Percentiles rank a stretch among this genome's conserved stretches.
Conservation (phyloP, 2,329 filamentous ascomycete genomes). For the Aureobasidium leucospermi region DNA sequence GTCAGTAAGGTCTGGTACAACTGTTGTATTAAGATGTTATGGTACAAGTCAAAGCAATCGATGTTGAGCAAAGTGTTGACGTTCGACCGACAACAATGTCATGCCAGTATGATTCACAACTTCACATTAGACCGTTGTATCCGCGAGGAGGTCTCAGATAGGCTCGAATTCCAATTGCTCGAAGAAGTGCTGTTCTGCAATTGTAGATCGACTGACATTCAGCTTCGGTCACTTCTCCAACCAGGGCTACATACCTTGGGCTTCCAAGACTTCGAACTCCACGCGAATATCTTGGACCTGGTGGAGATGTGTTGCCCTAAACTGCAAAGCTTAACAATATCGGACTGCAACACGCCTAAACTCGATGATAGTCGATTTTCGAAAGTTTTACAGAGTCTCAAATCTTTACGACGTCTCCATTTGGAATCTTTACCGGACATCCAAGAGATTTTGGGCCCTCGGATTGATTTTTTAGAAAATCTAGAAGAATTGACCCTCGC, state of each 20-base stretch:
- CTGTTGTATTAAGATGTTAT: background rate
- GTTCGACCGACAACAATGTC: background rate
- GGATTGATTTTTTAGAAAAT: accelerated
- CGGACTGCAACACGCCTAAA: too few species aligned
- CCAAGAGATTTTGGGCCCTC: background rate
- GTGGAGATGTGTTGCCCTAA: background rate
- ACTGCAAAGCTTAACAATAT: background rate
- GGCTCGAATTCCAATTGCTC: background rate
- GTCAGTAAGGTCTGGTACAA: background rate
- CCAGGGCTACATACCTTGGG: background rate
- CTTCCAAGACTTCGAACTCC: background rate
- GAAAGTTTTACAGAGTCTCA: background rate
- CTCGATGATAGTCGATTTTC: background rate
- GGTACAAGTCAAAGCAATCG: background rate
- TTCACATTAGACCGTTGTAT: background rate
- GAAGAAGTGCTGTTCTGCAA: background rate
- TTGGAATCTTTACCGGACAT: background rate
- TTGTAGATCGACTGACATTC: background rate
- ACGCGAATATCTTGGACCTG: background rate
- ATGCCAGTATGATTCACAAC: background rate
- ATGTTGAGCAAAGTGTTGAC: background rate
- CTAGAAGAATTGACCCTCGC: background rate
- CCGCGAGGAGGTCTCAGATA: background rate
- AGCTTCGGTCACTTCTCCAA: background rate
- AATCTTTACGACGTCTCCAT: background rate